phyloP scores from a whole-genome alignment of 73 alveolate species.

The Stentor coeruleus region DNA sequence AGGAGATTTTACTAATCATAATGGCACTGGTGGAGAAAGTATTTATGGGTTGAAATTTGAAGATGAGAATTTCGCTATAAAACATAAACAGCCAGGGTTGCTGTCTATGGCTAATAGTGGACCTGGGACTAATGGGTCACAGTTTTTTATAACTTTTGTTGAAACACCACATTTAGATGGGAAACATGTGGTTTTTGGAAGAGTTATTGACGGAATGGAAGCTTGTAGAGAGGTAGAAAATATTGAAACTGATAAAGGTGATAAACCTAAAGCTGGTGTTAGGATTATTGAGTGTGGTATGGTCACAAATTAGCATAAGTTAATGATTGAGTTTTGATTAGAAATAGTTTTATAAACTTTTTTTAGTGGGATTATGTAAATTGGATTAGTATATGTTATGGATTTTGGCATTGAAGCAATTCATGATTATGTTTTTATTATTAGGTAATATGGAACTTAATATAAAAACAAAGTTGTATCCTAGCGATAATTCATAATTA shows the following conservation, averaged over 20 bases:
- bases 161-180: slow-evolving; percentile 88
- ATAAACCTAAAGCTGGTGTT: slow-evolving; percentile 71
- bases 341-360: too few relatives aligned
- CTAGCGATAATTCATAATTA: too few relatives aligned
- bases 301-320: slow-evolving; percentile 19
- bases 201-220: slow-evolving; percentile 76
- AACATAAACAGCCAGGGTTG: slow-evolving; percentile 82
- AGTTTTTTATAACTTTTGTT: slow-evolving; percentile 84
- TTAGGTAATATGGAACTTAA: too few relatives aligned
- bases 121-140: slow-evolving; percentile 84
- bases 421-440: too few relatives aligned
- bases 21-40: slow-evolving; percentile 89
- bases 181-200: slow-evolving; percentile 96
- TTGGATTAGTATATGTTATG: too few relatives aligned
- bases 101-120: slow-evolving; percentile 95
- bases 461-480: too few relatives aligned
- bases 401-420: too few relatives aligned
- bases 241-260: slow-evolving; percentile 77
- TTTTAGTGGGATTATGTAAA: too few relatives aligned
- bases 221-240: slow-evolving; percentile 59
- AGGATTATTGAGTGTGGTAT: slow-evolving; percentile 88
- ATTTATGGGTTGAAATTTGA: slow-evolving; percentile 84
- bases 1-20: slow-evolving; percentile 83
- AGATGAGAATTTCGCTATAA: slow-evolving; percentile 81
- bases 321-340: too few relatives aligned